Evolutionary conservation across 352 stramenopile species (phyloP), one percentile per base, ranked within the genome.

Genomic region (Globisporangium paddicum): DNA sequence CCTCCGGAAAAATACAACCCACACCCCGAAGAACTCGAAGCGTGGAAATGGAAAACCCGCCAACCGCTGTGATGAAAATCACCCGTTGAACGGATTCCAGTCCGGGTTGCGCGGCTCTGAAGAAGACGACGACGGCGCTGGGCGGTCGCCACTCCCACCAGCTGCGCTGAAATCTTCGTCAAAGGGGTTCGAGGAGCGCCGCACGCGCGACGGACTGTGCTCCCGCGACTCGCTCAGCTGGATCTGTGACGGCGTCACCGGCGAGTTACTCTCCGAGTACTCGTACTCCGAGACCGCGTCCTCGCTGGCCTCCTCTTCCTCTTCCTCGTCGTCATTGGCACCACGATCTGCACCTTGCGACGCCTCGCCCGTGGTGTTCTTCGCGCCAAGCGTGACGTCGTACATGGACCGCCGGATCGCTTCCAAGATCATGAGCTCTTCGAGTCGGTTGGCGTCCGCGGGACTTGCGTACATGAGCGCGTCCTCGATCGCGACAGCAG

Each of bases 381-480:
- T 88, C 26, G 47, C 74, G 26, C 19, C 42, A 5, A 72, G 66
- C 19, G 66, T 69, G 25, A 81, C 19, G 51, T 90, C 80, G 10
- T 75, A 77, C 83, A 93, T 90, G 6, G 83, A 93, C 38, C 84
- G 78, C 28, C 81, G 84, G 58, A 93, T 90, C 9, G 84, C 84
- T 44, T 93, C 84, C 72, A 93, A 66, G 10, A 93, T 67, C 81
- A 93, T 90, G 53, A 93, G 67, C 50, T 93, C 81, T 49, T 93
- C 84, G 26, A 93, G 65, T 35, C 73, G 73, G 10, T 64, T 71
- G 21, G 80, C 80, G 41, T 90, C 80, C 13, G 71, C 69, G 0
- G 80, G 68, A 19, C 77, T 84, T 9, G 69, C 67, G 44, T 69
- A 62, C 53, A 80, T 49, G 28, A 75, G 40, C 25, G 61, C 73